Conservation (phyloP, 495 filamentous ascomycete genomes). For the Penicillium taxi region DNA sequence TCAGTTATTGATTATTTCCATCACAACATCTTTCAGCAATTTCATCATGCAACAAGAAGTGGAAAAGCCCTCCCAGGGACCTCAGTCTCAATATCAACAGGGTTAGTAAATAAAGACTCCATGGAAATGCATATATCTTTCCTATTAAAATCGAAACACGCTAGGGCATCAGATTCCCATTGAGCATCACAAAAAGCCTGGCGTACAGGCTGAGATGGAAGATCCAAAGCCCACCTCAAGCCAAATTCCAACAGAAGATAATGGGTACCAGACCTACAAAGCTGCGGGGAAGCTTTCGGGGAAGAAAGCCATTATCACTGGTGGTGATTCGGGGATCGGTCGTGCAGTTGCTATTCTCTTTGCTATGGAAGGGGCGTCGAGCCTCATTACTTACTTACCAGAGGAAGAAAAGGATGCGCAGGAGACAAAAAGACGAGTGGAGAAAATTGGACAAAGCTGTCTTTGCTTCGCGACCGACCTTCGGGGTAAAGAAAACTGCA, state of each 20-base stretch:
- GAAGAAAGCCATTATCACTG: conserved; percentile 73
- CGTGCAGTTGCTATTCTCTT: conserved; percentile 70
- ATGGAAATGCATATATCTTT: not conserved
- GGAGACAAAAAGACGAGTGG: conserved; percentile 61
- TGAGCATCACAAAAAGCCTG: conserved; percentile 59
- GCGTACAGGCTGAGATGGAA: conserved; percentile 57
- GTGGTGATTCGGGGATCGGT: conserved; percentile 77
- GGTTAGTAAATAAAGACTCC: conserved; percentile 4
- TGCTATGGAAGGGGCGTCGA: conserved; percentile 75
- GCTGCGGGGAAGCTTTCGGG: conserved; percentile 68
- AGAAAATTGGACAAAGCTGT: conserved; percentile 56
- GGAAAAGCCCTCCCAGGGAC: conserved; percentile 7
- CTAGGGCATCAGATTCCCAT: conserved; percentile 65
- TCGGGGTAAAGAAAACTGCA: conserved; percentile 55
- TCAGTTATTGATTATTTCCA: too few relatives aligned
- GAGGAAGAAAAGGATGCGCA: conserved; percentile 71
- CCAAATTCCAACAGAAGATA: conserved; percentile 61
- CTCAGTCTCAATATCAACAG: conserved; percentile 14
- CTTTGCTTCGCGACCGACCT: conserved; percentile 55
- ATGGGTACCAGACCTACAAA: conserved; percentile 66
- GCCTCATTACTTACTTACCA: conserved; percentile 65
- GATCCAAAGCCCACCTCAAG: conserved; percentile 54
- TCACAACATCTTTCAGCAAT: not conserved
- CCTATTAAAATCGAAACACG: not conserved
- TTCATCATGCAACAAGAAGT: conserved; percentile 13